phyloP scores from a whole-genome alignment of 176 grass and related monocot species.

The Juncus inflexus region DNA sequence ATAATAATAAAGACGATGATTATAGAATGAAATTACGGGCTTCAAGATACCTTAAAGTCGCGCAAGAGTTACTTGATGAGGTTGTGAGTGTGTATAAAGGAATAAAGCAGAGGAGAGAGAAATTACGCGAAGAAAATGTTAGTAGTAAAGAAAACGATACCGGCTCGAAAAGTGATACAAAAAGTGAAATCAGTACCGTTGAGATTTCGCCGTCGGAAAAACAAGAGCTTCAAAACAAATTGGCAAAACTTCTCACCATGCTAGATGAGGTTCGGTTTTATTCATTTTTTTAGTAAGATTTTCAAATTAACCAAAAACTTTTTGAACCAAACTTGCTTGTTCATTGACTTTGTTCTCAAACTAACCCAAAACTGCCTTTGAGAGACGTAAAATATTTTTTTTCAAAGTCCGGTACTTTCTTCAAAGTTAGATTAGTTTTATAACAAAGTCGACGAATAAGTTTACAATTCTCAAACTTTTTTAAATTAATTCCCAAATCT shows the following conservation, averaged over 20 bases:
- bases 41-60: conserved; percentile 84
- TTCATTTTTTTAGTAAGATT: conserved; percentile 8
- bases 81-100: conserved; percentile 73
- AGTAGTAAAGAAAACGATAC: conserved; percentile 52
- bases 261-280: conserved; percentile 71
- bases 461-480: no score
- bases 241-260: conserved; percentile 82
- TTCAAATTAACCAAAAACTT: not conserved
- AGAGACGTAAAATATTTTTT: no score
- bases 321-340: conserved; percentile 8
- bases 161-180: conserved; percentile 51
- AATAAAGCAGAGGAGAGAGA: conserved; percentile 66
- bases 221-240: conserved; percentile 95
- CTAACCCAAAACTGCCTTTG: not conserved
- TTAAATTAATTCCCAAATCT: no score
- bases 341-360: not conserved
- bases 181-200: conserved; percentile 45
- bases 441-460: no score
- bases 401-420: conserved; percentile 25
- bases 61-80: conserved; percentile 92
- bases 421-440: conserved; percentile 6
- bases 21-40: conserved; percentile 58
- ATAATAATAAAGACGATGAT: conserved; percentile 47
- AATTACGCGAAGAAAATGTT: conserved; percentile 31
- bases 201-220: conserved; percentile 79